Conservation (phyloP, 1,284 basidiomycete genomes). For the Austroboletus novae-zelandiae region DNA sequence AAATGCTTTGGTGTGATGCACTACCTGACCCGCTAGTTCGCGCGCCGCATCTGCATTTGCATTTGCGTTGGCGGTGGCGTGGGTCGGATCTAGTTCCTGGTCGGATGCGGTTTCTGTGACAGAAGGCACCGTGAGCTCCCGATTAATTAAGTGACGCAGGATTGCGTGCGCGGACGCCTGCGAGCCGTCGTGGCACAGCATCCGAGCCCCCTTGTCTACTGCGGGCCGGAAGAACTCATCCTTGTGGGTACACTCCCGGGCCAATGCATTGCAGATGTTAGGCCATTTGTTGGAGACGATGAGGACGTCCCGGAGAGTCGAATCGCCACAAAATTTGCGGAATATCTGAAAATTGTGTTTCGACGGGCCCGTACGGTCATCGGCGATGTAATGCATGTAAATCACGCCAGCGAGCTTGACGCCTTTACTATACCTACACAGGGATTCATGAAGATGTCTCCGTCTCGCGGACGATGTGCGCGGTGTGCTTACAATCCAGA, state of each 20-base stretch:
- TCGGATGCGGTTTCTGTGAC: constrained; percentile 40
- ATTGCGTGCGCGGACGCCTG: constrained; percentile 28
- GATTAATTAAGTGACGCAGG: constrained; percentile 33
- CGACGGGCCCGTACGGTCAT: constrained; percentile 50
- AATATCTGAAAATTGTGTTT: constrained; percentile 51
- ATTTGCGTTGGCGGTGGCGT: constrained; percentile 36
- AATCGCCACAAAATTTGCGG: constrained; percentile 50
- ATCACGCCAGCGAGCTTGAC: constrained; percentile 48
- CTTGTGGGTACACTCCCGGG: constrained; percentile 35
- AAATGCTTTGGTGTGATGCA: constrained; percentile 37
- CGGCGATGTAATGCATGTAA: constrained; percentile 55
- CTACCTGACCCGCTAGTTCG: constrained; percentile 36
- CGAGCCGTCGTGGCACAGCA: constrained; percentile 37
- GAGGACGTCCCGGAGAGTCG: constrained; percentile 45
- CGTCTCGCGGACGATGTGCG: neutral
- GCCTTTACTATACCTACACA: constrained; percentile 37
- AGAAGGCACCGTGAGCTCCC: constrained; percentile 32
- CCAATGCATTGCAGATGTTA: constrained; percentile 37
- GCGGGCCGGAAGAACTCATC: constrained; percentile 42
- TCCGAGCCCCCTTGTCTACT: constrained; percentile 41
- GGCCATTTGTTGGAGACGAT: constrained; percentile 55
- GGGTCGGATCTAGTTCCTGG: constrained; percentile 34
- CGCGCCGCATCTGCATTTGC: constrained; percentile 35
- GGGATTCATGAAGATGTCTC: neutral
- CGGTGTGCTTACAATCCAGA: constrained; percentile 30